Evolutionary conservation across 495 filamentous ascomycete species (phyloP).

Genomic region (Penicillium turbatum): DNA sequence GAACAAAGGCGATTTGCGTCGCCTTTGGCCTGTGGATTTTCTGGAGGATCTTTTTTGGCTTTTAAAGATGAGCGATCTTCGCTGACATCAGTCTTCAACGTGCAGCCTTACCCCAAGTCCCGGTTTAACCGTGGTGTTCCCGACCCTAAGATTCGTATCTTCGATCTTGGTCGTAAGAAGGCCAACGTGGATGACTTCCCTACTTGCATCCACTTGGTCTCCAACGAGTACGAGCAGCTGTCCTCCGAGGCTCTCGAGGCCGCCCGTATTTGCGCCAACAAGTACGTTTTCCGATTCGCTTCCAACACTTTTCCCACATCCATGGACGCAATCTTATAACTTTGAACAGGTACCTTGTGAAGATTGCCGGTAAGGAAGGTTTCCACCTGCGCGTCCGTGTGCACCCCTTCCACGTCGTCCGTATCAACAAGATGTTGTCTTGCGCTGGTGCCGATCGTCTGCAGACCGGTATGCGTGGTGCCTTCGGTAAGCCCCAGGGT

Average conservation of each 20-base stretch:
- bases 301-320: not conserved
- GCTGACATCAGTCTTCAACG: conserved; percentile 26
- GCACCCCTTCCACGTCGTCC: conserved; percentile 98
- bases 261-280: conserved; percentile 98
- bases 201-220: conserved; percentile 93
- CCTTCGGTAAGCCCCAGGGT: conserved; percentile 97
- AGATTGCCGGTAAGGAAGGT: conserved; percentile 92
- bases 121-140: conserved; percentile 99
- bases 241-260: conserved; percentile 97
- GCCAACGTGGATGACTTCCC: conserved; percentile 98
- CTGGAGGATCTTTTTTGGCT: not conserved
- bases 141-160: conserved; percentile 98
- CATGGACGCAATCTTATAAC: conserved; percentile 10
- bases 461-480: conserved; percentile 99
- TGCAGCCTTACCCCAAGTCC: conserved; percentile 93
- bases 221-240: conserved; percentile 98
- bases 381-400: conserved; percentile 98
- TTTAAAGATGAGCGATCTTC: not conserved
- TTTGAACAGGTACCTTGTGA: conserved; percentile 72
- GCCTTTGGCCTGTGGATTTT: not conserved
- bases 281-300: conserved; percentile 49
- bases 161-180: conserved; percentile 97
- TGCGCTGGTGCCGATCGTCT: conserved; percentile 99
- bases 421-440: conserved; percentile 99
- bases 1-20: not conserved